Evolutionary conservation across 1,139 yeast genomes (phyloP).

Genomic region (Pichia sp.): DNA sequence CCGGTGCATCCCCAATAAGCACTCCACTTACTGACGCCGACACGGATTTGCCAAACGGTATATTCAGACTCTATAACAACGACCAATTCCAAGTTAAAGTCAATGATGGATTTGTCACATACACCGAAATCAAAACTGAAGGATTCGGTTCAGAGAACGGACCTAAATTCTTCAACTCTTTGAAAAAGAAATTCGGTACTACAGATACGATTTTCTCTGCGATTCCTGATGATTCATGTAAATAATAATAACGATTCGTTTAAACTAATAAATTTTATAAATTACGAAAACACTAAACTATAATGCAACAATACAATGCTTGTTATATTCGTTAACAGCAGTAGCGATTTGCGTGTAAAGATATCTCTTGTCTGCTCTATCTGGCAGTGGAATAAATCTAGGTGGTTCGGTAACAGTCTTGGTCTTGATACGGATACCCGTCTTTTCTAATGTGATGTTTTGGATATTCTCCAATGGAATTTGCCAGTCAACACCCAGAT

Average conservation of each 20-base stretch:
- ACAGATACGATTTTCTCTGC: slow-evolving; percentile 10
- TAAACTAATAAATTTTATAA: background rate
- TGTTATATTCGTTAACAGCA: slow-evolving; percentile 81
- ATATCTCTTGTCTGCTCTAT: slow-evolving; percentile 58
- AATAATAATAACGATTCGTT: background rate
- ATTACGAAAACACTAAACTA: background rate
- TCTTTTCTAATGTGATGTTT: slow-evolving; percentile 71
- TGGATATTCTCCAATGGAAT: slow-evolving; percentile 59
- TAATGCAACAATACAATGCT: slow-evolving; percentile 34
- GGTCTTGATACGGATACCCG: slow-evolving; percentile 72
- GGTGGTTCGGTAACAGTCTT: slow-evolving; percentile 37
- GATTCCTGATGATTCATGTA: background rate
- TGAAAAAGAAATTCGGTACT: slow-evolving; percentile 47
- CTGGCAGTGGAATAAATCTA: slow-evolving; percentile 75
- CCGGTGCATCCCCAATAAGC: slow-evolving; percentile 22
- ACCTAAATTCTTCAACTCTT: slow-evolving; percentile 37
- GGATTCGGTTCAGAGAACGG: slow-evolving; percentile 50
- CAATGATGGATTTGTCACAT: slow-evolving; percentile 40
- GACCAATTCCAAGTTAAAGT: slow-evolving; percentile 41
- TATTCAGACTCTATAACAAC: slow-evolving; percentile 6
- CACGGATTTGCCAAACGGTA: slow-evolving; percentile 2
- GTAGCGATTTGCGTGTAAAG: slow-evolving; percentile 72
- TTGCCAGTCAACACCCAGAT: slow-evolving; percentile 63
- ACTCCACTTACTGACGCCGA: background rate
- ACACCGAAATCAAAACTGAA: slow-evolving; percentile 48